These are phyloP conservation scores for Primulina tabacum DNA, from an alignment of 257 asterid species.

Conservation along the genomic window DNA sequence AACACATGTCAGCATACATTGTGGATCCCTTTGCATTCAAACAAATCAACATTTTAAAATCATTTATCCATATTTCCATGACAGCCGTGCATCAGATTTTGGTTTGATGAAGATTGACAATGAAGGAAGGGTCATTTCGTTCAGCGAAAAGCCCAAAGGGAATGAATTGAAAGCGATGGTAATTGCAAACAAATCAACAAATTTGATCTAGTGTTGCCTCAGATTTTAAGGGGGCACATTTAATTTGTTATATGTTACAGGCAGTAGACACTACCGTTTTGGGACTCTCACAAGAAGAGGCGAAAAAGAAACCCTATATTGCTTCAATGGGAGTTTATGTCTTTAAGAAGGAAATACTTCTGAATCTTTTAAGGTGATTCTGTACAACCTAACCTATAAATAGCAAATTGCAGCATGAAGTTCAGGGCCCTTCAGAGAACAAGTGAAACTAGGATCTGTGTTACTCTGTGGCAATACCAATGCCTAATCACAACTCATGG, in stretches of 20 bases:
- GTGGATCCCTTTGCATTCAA: conserved; percentile 12
- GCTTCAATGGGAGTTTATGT: conserved; percentile 99
- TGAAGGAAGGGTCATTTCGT: conserved; percentile 67
- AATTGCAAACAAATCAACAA: conserved; percentile 25
- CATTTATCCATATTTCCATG: conserved; percentile 35
- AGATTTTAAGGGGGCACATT: neutral
- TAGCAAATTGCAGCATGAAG: conserved; percentile 13
- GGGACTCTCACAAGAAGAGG: conserved; percentile 84
- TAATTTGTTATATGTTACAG: conserved; percentile 41
- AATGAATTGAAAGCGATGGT: conserved; percentile 85
- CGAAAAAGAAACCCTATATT: conserved; percentile 82
- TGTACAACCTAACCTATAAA: conserved; percentile 5
- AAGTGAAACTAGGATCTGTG: neutral
- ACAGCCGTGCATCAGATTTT: conserved; percentile 95
- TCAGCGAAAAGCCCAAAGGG: conserved; percentile 89
- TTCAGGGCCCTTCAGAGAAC: neutral
- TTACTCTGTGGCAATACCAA: neutral
- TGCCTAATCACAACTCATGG: conserved; percentile 12
- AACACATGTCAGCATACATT: neutral
- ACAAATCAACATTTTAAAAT: conserved; percentile 18
- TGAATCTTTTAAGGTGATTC: conserved; percentile 72
- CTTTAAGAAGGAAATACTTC: conserved; percentile 91
- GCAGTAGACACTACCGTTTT: conserved; percentile 88
- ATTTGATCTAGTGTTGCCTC: conserved; percentile 12
- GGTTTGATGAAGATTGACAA: conserved; percentile 91